Conservation (phyloP, 225 moss, liverwort and hornwort species). For the Straminergon stramineum region DNA sequence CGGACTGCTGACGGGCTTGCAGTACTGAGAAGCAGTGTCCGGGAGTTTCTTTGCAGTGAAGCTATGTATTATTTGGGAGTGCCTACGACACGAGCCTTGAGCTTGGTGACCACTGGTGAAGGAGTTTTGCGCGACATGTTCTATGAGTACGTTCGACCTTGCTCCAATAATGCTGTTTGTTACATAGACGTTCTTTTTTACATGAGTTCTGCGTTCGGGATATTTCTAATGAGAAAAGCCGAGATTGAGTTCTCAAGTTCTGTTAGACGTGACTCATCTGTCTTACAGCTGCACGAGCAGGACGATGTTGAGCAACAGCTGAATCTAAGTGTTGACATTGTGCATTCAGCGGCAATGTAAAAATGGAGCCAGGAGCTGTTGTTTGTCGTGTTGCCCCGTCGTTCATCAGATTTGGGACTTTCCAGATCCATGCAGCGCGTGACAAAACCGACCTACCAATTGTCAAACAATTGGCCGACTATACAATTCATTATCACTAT, state of each 20-base stretch:
- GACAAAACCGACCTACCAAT: constrained; percentile 65
- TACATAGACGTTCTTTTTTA: not conserved
- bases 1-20: constrained; percentile 94
- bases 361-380: constrained; percentile 96
- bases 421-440: constrained; percentile 96
- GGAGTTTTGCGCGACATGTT: constrained; percentile 97
- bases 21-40: constrained; percentile 86
- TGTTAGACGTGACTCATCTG: not conserved
- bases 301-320: not conserved
- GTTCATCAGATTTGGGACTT: constrained; percentile 88
- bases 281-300: constrained; percentile 1
- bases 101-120: constrained; percentile 78
- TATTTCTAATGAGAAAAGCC: not conserved
- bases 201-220: not conserved
- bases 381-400: constrained; percentile 91
- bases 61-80: constrained; percentile 92
- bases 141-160: constrained; percentile 65
- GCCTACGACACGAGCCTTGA: constrained; percentile 87
- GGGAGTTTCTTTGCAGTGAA: constrained; percentile 95
- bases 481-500: constrained; percentile 76
- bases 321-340: not conserved
- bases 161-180: not conserved
- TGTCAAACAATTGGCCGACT: constrained; percentile 73
- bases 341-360: constrained; percentile 78
- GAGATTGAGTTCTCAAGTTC: not conserved